phyloP scores from a whole-genome alignment of 441 rosid genomes.

The Aquilaria agallochum region DNA sequence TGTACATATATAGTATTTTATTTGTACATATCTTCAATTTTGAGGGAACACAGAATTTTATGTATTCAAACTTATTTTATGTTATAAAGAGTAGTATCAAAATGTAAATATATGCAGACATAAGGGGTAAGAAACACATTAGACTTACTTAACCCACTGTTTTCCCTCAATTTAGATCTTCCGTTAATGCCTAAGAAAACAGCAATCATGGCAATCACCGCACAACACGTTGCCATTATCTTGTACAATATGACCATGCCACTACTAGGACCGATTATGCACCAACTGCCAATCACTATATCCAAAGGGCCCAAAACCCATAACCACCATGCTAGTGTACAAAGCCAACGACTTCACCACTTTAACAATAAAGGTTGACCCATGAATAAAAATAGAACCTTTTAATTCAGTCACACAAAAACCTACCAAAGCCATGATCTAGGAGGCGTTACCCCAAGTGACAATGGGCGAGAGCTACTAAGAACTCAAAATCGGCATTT shows the following conservation, averaged over 20 bases:
- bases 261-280: conserved; percentile 53
- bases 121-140: no score
- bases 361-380: conserved; percentile 68
- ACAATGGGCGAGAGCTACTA: conserved; percentile 52
- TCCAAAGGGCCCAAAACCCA: conserved; percentile 81
- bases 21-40: no score
- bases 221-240: conserved; percentile 84
- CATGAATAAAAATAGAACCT: conserved; percentile 82
- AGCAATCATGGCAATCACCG: conserved; percentile 68
- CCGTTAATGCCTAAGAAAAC: conserved; percentile 67
- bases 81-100: no score
- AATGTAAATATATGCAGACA: no score
- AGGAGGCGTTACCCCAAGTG: conserved; percentile 82
- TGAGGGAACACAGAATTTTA: no score
- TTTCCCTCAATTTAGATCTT: no score
- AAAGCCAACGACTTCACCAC: conserved; percentile 79
- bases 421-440: conserved; percentile 60
- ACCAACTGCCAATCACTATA: conserved; percentile 62
- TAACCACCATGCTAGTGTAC: conserved; percentile 59
- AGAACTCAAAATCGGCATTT: conserved; percentile 69
- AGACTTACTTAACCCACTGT: no score
- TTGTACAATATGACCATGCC: conserved; percentile 85
- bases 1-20: no score
- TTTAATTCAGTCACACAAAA: conserved; percentile 50
- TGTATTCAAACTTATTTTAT: no score